Evolutionary conservation across 768 basidiomycete genomes (phyloP).

Genomic region (Phaffia tasmanica): DNA sequence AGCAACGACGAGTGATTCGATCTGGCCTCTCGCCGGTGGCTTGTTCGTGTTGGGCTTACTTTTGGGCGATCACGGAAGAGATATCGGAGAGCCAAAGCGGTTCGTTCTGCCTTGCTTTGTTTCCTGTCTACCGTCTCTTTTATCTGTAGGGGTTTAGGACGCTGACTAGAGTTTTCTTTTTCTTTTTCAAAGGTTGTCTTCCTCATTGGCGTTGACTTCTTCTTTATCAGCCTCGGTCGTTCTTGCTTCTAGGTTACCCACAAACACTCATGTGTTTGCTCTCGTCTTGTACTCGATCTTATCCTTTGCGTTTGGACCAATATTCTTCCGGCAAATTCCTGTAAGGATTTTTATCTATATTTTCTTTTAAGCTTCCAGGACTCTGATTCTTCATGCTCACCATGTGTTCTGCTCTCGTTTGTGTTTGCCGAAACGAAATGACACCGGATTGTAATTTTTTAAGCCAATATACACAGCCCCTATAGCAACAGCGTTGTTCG

Average conservation of each 20-base stretch:
- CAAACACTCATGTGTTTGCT: slow-evolving; percentile 77
- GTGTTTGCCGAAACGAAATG: too few relatives aligned
- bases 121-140: background rate
- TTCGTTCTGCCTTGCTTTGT: background rate
- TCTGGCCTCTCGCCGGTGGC: slow-evolving; percentile 83
- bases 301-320: slow-evolving; percentile 70
- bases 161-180: background rate
- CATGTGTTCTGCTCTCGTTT: background rate
- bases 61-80: slow-evolving; percentile 55
- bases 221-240: slow-evolving; percentile 88
- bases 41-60: slow-evolving; percentile 72
- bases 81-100: slow-evolving; percentile 23
- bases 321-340: slow-evolving; percentile 52
- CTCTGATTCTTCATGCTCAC: background rate
- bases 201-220: slow-evolving; percentile 52
- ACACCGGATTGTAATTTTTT: background rate
- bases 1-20: slow-evolving; percentile 90
- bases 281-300: slow-evolving; percentile 74
- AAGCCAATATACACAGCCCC: slow-evolving; percentile 1
- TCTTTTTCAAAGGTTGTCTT: slow-evolving; percentile 50
- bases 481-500: background rate
- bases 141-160: background rate
- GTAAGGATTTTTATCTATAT: slow-evolving; percentile 20
- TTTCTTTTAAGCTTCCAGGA: background rate
- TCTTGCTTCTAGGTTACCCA: slow-evolving; percentile 73